phyloP scores from a whole-genome alignment of 768 basidiomycete genomes.

The Crepidotus variabilis region DNA sequence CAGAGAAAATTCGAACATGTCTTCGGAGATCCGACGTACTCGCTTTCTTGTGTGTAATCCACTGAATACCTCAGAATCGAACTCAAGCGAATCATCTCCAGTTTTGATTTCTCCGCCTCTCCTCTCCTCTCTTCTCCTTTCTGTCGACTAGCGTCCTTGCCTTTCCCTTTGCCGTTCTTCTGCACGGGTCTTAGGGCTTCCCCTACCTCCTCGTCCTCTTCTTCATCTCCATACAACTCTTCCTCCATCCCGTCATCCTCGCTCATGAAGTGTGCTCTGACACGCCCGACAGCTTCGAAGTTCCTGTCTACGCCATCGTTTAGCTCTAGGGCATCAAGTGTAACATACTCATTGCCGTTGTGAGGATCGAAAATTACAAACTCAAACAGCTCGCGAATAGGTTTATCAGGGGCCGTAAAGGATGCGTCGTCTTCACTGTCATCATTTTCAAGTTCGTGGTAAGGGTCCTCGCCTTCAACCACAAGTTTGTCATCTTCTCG shows the following conservation, averaged over 20 bases:
- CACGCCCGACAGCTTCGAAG: slow-evolving; percentile 56
- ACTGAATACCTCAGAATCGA: slow-evolving; percentile 45
- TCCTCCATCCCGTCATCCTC: slow-evolving; percentile 42
- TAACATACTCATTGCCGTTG: slow-evolving; percentile 40
- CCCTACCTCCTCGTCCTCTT: neutral
- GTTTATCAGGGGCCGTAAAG: slow-evolving; percentile 33
- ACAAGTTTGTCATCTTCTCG: slow-evolving; percentile 32
- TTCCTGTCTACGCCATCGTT: slow-evolving; percentile 34
- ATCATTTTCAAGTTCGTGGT: slow-evolving; percentile 32
- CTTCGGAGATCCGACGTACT: slow-evolving; percentile 38
- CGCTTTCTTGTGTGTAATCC: slow-evolving; percentile 44
- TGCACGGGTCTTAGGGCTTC: neutral
- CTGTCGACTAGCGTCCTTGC: neutral
- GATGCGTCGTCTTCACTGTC: slow-evolving; percentile 21
- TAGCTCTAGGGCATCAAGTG: slow-evolving; percentile 42
- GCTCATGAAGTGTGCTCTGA: slow-evolving; percentile 39
- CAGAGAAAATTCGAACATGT: neutral
- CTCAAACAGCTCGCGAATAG: slow-evolving; percentile 50
- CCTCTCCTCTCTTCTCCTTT: slow-evolving; percentile 12
- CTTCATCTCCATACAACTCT: neutral
- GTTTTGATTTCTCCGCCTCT: slow-evolving; percentile 18
- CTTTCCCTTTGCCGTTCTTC: neutral
- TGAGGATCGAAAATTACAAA: slow-evolving; percentile 61
- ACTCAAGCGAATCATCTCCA: slow-evolving; percentile 41
- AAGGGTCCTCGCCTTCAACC: slow-evolving; percentile 29